Base-by-base conservation (phyloP, 352 stramenopile species). In the Phytophthora sansomeana region DNA sequence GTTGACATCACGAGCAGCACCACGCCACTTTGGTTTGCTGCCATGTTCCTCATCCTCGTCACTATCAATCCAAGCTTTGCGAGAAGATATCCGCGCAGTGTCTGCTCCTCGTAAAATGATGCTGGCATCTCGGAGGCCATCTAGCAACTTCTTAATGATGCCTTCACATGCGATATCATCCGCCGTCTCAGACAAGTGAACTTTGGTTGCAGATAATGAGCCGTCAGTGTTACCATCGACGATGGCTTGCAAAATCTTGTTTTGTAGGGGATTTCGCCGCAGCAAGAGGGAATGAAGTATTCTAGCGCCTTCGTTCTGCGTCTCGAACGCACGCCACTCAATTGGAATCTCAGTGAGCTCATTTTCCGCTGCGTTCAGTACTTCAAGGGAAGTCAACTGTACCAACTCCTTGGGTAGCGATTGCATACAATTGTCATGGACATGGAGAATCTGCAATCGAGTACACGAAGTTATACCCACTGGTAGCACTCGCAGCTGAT, bases 121-220 rank as follows among this genome's bases (percentile, higher is more conserved):
- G 16, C 48, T 74, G 11, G 62, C 58, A 21, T 71, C 69, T 16
- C 74, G 68, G n/a, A 85, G 74, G 30, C 71, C 63, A 33, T 88
- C 69, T 7, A 91, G 74, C 9, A 92, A 36, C 46, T 87, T 89
- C 52, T 68, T 75, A 14, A 90, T 28, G 11, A 83, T 68, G n/a
- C 59, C 61, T 54, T 86, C 80, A 7, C 81, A 89, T 1, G 73
- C 61, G 10, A 65, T 35, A 36, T 75, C 54, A 60, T 77, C 50
- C 24, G 62, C 21, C 28, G 67, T 50, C 46, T 58, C 41, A 8
- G 24, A 28, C 11, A 52, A 21, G 38, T 47, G 28, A 1, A 21
- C 3, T 28, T 38, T 72, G 30, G 28, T 55, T 0, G 44, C 33
- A 42, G 46, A 63, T 26, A 62, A 3, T 10, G 50, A 19, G 28